Percentiles rank a stretch among this genome's conserved stretches.
phyloP scores from a whole-genome alignment of 129 eudicot genomes.

The Mikania micrantha region DNA sequence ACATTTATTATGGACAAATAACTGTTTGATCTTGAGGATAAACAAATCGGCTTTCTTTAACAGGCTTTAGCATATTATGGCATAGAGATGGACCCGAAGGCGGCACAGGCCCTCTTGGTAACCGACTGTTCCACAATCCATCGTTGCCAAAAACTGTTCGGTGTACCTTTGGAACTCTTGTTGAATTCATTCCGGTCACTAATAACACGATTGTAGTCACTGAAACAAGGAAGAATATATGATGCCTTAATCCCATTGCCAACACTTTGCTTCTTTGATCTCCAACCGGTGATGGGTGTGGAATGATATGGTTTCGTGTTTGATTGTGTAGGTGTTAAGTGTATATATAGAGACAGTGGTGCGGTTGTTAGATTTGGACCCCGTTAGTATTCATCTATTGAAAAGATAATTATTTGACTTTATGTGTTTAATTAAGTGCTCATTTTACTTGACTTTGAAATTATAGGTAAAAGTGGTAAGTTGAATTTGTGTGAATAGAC shows the following conservation, averaged over 20 bases:
- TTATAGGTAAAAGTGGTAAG: not conserved
- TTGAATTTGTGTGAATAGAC: constrained; percentile 4
- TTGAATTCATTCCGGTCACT: not conserved
- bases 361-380: constrained; percentile 18
- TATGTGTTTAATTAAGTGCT: constrained; percentile 7
- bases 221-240: not conserved
- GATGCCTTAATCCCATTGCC: constrained; percentile 14
- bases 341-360: constrained; percentile 1
- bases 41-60: constrained; percentile 17
- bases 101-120: constrained; percentile 62
- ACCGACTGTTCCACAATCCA: constrained; percentile 19
- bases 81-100: constrained; percentile 57
- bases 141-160: not conserved
- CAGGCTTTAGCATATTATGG: constrained; percentile 36
- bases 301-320: constrained; percentile 5
- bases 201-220: not conserved
- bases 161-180: constrained; percentile 17
- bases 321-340: constrained; percentile 8
- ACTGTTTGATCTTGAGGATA: constrained; percentile 22
- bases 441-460: constrained; percentile 28
- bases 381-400: constrained; percentile 8
- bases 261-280: not conserved
- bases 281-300: not conserved
- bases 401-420: constrained; percentile 14
- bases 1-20: constrained; percentile 21